Percentiles rank a stretch among this genome's conserved stretches.
phyloP scores from a whole-genome alignment of 2,329 filamentous ascomycete genomes.

The Penicillium sp. region DNA sequence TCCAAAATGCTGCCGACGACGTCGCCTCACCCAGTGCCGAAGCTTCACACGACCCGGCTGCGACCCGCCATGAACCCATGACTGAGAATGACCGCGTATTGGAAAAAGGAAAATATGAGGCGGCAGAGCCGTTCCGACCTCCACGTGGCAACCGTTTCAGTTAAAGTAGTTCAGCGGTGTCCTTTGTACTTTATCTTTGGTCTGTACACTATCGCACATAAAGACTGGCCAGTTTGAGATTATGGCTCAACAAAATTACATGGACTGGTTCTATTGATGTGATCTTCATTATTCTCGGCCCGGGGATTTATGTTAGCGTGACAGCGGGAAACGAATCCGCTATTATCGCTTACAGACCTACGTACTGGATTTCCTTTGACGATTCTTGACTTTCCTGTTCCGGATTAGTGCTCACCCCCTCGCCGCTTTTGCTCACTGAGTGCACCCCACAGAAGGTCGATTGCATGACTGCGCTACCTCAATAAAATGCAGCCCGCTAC shows the following conservation, averaged over 20 bases:
- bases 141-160: slow-evolving; percentile 84
- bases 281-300: background rate
- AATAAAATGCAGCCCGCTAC: no score
- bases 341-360: background rate
- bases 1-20: slow-evolving; percentile 41
- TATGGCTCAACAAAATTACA: background rate
- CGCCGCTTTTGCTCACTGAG: no score
- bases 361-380: no score
- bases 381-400: no score
- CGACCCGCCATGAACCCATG: slow-evolving; percentile 76
- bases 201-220: slow-evolving; percentile 6
- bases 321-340: background rate
- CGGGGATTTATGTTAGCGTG: background rate
- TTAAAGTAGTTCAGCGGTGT: slow-evolving; percentile 36
- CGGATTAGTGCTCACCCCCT: no score
- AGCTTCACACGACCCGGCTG: slow-evolving; percentile 76
- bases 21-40: slow-evolving; percentile 71
- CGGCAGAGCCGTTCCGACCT: slow-evolving; percentile 70
- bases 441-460: no score
- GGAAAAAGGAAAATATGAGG: slow-evolving; percentile 91
- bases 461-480: no score
- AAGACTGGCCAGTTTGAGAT: background rate
- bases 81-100: slow-evolving; percentile 65
- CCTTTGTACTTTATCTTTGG: slow-evolving; percentile 5
- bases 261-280: background rate